Evolutionary conservation across 176 grass and related monocot genomes (phyloP).

Genomic region (Rhynchospora breviuscula): DNA sequence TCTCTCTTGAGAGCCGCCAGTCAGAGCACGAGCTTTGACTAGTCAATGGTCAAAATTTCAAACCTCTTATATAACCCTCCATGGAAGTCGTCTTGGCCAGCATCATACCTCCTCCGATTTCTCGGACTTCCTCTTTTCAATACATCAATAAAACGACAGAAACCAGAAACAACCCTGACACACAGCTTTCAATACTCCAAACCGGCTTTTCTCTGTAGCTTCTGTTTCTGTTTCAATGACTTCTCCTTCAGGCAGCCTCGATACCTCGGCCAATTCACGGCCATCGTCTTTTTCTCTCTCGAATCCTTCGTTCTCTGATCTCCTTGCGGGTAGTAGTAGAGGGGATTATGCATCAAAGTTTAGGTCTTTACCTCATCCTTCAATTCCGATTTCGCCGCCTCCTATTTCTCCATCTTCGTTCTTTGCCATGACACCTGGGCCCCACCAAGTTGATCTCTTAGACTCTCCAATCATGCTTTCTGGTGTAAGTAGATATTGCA

Average conservation of each 20-base stretch:
- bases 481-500: conserved; percentile 52
- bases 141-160: not conserved
- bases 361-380: conserved; percentile 52
- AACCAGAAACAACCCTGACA: not conserved
- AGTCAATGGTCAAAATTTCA: conserved; percentile 74
- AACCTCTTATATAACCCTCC: conserved; percentile 45
- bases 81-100: conserved; percentile 30
- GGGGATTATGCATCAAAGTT: conserved; percentile 36
- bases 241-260: conserved; percentile 68
- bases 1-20: conserved; percentile 36
- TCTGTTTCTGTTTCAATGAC: conserved; percentile 32
- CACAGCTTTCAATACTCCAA: conserved; percentile 7
- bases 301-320: conserved; percentile 42
- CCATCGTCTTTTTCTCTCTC: conserved; percentile 40
- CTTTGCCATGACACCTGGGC: conserved; percentile 56
- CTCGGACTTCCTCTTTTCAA: not conserved
- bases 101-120: conserved; percentile 16
- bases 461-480: conserved; percentile 67
- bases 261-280: conserved; percentile 46
- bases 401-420: conserved; percentile 67
- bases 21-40: conserved; percentile 95
- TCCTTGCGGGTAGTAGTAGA: conserved; percentile 19
- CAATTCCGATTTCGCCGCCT: conserved; percentile 50
- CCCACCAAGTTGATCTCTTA: conserved; percentile 49
- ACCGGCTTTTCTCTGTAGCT: not conserved